Conservation (phyloP, 2,329 filamentous ascomycete genomes). For the Neofusicoccum cordaticola region DNA sequence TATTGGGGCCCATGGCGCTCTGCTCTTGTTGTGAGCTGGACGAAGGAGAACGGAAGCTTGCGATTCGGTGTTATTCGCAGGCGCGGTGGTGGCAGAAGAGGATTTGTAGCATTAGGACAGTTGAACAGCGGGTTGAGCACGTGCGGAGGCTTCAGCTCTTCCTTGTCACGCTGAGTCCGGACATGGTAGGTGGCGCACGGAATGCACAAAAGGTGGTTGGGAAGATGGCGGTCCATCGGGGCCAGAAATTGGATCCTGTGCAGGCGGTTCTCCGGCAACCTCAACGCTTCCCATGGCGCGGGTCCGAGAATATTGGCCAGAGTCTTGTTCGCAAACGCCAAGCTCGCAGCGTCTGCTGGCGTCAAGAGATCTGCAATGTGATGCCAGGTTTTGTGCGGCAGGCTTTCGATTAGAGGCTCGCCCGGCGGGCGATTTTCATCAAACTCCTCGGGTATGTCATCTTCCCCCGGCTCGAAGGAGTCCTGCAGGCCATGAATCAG, state of each 20-base stretch:
- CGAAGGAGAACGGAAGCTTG: constrained; percentile 56
- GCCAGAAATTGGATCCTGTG: constrained; percentile 52
- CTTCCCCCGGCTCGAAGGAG: constrained; percentile 32
- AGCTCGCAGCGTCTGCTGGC: constrained; percentile 47
- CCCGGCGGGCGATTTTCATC: constrained; percentile 33
- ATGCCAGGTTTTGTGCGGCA: constrained; percentile 48
- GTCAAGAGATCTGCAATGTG: constrained; percentile 41
- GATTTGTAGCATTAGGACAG: constrained; percentile 54
- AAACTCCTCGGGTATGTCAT: constrained; percentile 17
- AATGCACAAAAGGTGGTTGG: constrained; percentile 59
- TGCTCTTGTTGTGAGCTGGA: constrained; percentile 55
- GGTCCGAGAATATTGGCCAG: constrained; percentile 45
- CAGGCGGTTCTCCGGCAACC: constrained; percentile 37
- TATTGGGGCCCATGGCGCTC: constrained; percentile 47
- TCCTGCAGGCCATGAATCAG: constrained; percentile 39
- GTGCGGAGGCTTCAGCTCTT: constrained; percentile 53
- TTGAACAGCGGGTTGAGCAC: constrained; percentile 56
- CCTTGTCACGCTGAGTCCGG: constrained; percentile 52
- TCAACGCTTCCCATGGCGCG: constrained; percentile 39
- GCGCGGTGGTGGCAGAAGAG: constrained; percentile 45
- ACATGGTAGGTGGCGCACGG: constrained; percentile 56
- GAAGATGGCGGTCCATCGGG: constrained; percentile 50
- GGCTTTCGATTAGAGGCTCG: constrained; percentile 36
- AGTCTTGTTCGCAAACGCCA: constrained; percentile 50
- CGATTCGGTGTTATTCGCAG: constrained; percentile 55